phyloP scores from a whole-genome alignment of 495 filamentous ascomycete species.

The Penicillium nucicola region DNA sequence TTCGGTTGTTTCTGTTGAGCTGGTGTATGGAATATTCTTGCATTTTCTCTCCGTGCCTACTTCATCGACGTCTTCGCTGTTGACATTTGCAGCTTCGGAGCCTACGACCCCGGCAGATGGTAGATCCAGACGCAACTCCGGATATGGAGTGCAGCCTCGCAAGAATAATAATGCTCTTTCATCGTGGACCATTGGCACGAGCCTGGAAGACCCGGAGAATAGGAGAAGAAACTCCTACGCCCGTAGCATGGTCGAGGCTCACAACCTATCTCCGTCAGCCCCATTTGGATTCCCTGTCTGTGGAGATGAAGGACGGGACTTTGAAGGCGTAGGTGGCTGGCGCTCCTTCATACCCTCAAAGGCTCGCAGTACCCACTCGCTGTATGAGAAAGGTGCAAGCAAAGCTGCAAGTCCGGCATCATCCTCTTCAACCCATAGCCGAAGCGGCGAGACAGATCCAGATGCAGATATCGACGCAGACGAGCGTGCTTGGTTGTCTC shows the following conservation, averaged over 20 bases:
- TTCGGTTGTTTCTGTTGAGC: constrained; percentile 65
- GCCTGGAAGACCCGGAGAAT: constrained; percentile 8
- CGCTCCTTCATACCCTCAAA: constrained; percentile 32
- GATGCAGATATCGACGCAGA: constrained; percentile 41
- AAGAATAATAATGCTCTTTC: constrained; percentile 14
- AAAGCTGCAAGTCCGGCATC: constrained; percentile 23
- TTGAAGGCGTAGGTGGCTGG: constrained; percentile 86
- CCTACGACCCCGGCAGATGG: constrained; percentile 28
- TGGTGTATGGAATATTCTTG: constrained; percentile 56
- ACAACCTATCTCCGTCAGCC: constrained; percentile 9
- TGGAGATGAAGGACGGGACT: constrained; percentile 60
- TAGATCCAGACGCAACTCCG: constrained; percentile 27
- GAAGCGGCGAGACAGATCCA: constrained; percentile 11
- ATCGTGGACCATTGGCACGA: constrained; percentile 7
- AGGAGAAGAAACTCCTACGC: constrained; percentile 17
- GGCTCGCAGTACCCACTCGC: constrained; percentile 18
- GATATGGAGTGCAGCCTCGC: constrained; percentile 19
- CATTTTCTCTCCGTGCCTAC: constrained; percentile 51
- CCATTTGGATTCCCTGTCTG: constrained; percentile 30
- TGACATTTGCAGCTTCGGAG: constrained; percentile 31
- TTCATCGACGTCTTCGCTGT: constrained; percentile 25
- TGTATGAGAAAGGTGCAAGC: constrained; percentile 15
- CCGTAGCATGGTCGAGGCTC: constrained; percentile 21
- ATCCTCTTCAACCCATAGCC: constrained; percentile 39
- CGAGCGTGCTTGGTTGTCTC: constrained; percentile 65